phyloP scores from a whole-genome alignment of 805 yeast genomes.

The Saturnispora besseyi region DNA sequence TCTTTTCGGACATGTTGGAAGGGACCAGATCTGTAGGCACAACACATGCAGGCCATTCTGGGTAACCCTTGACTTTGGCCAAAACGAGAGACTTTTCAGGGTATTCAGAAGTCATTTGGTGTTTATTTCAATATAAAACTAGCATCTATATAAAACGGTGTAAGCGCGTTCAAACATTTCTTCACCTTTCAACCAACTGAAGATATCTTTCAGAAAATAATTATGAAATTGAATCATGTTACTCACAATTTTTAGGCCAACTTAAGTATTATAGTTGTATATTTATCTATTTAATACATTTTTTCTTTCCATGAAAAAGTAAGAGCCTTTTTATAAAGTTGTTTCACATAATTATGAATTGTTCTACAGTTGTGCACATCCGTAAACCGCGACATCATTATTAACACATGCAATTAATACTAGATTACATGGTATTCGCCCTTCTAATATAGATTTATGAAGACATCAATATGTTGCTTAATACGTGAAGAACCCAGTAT shows the following conservation, averaged over 20 bases:
- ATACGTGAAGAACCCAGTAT: too few relatives aligned
- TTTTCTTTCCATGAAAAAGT: too few relatives aligned
- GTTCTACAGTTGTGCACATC: neutral
- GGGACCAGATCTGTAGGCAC: slow-evolving; percentile 56
- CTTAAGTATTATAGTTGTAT: too few relatives aligned
- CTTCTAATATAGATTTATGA: too few relatives aligned
- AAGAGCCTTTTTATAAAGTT: too few relatives aligned
- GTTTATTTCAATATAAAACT: neutral
- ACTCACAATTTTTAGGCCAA: too few relatives aligned
- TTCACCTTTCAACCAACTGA: neutral
- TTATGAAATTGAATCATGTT: too few relatives aligned
- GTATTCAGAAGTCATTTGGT: neutral
- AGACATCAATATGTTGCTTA: too few relatives aligned
- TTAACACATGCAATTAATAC: neutral
- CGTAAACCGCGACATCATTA: neutral
- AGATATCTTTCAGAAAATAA: neutral
- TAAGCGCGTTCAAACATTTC: neutral
- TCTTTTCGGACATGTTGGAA: slow-evolving; percentile 38
- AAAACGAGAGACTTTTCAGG: slow-evolving; percentile 43
- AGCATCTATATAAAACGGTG: neutral
- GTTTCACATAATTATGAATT: too few relatives aligned
- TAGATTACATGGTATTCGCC: too few relatives aligned
- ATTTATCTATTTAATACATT: too few relatives aligned
- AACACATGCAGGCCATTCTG: slow-evolving; percentile 88
- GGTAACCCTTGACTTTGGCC: slow-evolving; percentile 79